Percentiles rank a stretch among this genome's conserved stretches.
Evolutionary conservation across 148 eudicot species (phyloP).

Genomic region (Rheum nobile): DNA sequence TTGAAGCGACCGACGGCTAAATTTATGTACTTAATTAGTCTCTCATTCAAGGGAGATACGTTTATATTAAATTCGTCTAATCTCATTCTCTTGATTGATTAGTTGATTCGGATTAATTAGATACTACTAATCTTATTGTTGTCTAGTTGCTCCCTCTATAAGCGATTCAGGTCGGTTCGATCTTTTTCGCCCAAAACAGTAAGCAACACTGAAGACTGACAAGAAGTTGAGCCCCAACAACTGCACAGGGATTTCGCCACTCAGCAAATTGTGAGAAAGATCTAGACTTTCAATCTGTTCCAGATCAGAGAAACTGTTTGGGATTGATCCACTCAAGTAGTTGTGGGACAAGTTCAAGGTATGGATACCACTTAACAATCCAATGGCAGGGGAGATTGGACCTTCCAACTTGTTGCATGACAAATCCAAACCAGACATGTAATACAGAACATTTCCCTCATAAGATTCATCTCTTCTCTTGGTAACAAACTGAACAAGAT

Average conservation of each 20-base stretch:
- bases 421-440: conserved; percentile 20
- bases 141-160: too few relatives aligned
- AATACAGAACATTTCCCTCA: conserved; percentile 10
- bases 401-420: conserved; percentile 7
- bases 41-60: too few relatives aligned
- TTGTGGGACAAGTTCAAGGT: conserved; percentile 16
- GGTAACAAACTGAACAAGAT: conserved; percentile 9
- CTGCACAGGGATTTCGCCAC: not conserved
- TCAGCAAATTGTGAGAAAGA: conserved; percentile 2
- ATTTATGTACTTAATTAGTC: too few relatives aligned
- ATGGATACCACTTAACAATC: conserved; percentile 9
- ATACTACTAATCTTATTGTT: too few relatives aligned
- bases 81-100: too few relatives aligned
- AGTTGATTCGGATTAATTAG: too few relatives aligned
- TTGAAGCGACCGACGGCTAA: too few relatives aligned
- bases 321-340: conserved; percentile 13
- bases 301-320: conserved; percentile 6
- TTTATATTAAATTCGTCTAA: too few relatives aligned
- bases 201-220: conserved; percentile 5
- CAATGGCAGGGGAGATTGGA: conserved; percentile 8
- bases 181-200: too few relatives aligned
- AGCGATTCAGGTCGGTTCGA: too few relatives aligned
- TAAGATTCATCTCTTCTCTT: conserved; percentile 14
- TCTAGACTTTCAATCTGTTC: not conserved
- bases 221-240: not conserved